Percentiles rank a stretch among this genome's conserved stretches.
Conservation (phyloP, 2,329 filamentous ascomycete genomes). For the Calonectria leucothoes region DNA sequence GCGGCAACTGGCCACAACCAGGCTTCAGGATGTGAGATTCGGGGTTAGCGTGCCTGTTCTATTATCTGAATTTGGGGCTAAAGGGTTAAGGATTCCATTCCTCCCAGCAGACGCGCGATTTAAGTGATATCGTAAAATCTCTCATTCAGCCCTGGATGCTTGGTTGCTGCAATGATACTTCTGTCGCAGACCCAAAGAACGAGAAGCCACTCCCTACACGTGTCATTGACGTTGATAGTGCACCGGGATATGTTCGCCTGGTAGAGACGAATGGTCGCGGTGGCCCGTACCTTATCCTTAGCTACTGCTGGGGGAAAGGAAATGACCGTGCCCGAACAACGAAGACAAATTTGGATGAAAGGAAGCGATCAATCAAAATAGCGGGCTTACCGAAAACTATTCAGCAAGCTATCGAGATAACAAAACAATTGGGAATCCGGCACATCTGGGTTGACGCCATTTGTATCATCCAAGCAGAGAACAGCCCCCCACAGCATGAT, state of each 20-base stretch:
- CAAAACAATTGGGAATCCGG: neutral
- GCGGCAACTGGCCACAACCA: neutral
- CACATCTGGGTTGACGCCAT: neutral
- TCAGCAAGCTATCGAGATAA: neutral
- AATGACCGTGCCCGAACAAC: neutral
- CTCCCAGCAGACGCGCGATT: neutral
- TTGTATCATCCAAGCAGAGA: neutral
- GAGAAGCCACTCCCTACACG: neutral
- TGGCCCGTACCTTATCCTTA: neutral
- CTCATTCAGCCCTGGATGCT: neutral
- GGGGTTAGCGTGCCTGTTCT: neutral
- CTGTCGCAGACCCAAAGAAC: neutral
- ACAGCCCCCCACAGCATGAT: neutral
- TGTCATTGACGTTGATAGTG: neutral
- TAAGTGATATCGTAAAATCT: neutral
- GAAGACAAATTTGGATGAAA: neutral
- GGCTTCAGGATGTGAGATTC: neutral
- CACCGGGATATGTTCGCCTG: neutral
- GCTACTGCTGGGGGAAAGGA: neutral
- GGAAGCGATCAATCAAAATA: neutral
- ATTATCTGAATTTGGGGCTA: neutral
- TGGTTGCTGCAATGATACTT: neutral
- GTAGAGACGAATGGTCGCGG: neutral
- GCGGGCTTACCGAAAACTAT: neutral
- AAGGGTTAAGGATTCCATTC: neutral